These are phyloP conservation scores for Euphorbia schlechtendalii DNA, from an alignment of 441 rosid species.

Conservation along the genomic window DNA sequence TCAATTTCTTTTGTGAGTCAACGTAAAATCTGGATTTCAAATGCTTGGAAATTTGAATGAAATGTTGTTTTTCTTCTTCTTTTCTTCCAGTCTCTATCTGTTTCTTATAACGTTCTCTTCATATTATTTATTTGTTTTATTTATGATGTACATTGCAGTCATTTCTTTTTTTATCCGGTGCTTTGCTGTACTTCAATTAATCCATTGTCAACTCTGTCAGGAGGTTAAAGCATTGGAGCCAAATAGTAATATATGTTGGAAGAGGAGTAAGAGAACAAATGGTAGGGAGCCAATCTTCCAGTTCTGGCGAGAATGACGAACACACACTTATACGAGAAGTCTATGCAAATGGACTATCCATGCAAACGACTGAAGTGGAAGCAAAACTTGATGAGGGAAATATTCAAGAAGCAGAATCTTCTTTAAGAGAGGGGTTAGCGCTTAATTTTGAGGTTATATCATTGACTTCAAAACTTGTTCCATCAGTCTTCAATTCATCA, in stretches of 20 bases:
- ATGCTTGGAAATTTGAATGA: background rate
- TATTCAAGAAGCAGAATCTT: conserved; percentile 88
- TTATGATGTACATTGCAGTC: background rate
- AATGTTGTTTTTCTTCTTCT: background rate
- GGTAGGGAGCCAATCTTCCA: conserved; percentile 34
- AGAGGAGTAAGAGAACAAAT: conserved; percentile 26
- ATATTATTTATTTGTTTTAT: background rate
- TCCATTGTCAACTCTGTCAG: background rate
- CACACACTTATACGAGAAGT: conserved; percentile 33
- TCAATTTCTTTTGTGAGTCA: background rate
- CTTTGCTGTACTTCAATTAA: background rate
- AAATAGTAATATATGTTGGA: conserved; percentile 15
- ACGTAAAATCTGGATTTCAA: background rate
- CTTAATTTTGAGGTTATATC: conserved; percentile 70
- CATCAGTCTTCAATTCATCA: background rate
- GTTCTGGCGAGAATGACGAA: conserved; percentile 27
- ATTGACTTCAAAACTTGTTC: background rate
- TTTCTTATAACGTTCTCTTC: background rate
- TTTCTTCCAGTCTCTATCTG: background rate
- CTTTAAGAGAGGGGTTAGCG: conserved; percentile 74
- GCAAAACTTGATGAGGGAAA: conserved; percentile 89
- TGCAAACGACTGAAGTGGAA: conserved; percentile 66
- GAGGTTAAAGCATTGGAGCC: background rate
- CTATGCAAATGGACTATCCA: conserved; percentile 62
- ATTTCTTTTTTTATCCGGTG: background rate